Base-by-base conservation (phyloP, 805 yeast genomes). In the Vanderwaltozyma verrucispora region DNA sequence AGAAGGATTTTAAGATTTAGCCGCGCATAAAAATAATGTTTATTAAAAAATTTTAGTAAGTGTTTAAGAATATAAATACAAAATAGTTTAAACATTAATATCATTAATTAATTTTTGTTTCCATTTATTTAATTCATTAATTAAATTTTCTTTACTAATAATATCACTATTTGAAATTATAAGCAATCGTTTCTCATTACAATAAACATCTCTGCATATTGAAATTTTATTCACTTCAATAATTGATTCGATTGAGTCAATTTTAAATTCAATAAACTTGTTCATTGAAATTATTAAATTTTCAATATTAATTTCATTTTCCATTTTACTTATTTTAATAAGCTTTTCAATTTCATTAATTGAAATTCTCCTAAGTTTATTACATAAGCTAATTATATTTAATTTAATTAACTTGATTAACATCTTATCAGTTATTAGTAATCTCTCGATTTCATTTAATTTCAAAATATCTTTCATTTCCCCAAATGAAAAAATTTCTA, bases 401-500 rank as follows among this genome's bases (percentile, higher is more conserved):
- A 55, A 36, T 33, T 44, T 41, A 13, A 42, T 46, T 18, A 56
- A 32, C 40, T 58, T 58, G 14, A 27, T 33, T 26, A 47, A 13
- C 54, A 50, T 47, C 6, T 3, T 7, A 2, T 21, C 15, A 21
- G 23, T 29, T 4, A 29, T 7, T 9, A 7, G 14, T 4, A 29
- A 17, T 5, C 23, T 21, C 9, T 30, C 20, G 4, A 15, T 9
- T 18, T 15, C 12, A 12, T 30, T 39, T 3, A n/a, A n/a, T n/a
- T n/a, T n/a, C n/a, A n/a, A n/a, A n/a, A 42, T 30, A 36, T 56
- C 55, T 5, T 39, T 32, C 3, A 55, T 32, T 5, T 45, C 44
- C 8, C 61, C 61, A 42, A 56, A 58, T 20, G 54, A 36, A 33
- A 50, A 54, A 12, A 56, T 34, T 29, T 56, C 62, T 17, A 54